Percentiles rank a stretch among this genome's conserved stretches.
phyloP scores from a whole-genome alignment of 257 asterid genomes.

The Dorcoceras hygrometricum region DNA sequence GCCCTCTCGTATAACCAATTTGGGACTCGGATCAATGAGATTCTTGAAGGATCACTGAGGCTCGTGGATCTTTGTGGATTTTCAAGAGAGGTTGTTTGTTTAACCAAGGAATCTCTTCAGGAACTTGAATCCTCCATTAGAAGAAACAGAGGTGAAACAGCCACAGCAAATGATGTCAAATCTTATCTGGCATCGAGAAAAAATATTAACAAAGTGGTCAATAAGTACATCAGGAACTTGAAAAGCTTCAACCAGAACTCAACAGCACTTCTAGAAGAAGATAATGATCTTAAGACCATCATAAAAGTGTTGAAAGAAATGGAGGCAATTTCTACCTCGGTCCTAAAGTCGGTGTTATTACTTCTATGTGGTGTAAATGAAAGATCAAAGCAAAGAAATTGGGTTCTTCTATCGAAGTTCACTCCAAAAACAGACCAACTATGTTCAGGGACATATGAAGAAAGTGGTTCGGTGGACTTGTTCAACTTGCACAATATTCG shows the following conservation, averaged over 20 bases:
- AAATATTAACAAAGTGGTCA: slow-evolving; percentile 17
- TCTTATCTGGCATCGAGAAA: slow-evolving; percentile 25
- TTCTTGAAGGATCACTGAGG: slow-evolving; percentile 33
- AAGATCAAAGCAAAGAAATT: slow-evolving; percentile 13
- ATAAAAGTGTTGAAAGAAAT: slow-evolving; percentile 17
- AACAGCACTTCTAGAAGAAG: background rate
- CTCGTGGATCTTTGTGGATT: slow-evolving; percentile 28
- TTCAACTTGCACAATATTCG: background rate
- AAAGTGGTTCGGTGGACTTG: slow-evolving; percentile 10
- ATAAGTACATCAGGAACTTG: slow-evolving; percentile 23
- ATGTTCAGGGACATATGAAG: background rate
- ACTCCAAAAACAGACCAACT: slow-evolving; percentile 10
- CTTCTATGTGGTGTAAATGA: slow-evolving; percentile 6
- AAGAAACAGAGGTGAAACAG: slow-evolving; percentile 17
- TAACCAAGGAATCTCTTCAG: slow-evolving; percentile 32
- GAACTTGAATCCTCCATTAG: slow-evolving; percentile 32
- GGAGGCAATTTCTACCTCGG: slow-evolving; percentile 10
- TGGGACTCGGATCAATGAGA: slow-evolving; percentile 18
- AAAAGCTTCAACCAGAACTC: slow-evolving; percentile 8
- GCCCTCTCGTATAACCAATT: slow-evolving; percentile 8
- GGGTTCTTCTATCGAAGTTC: slow-evolving; percentile 37
- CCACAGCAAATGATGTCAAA: slow-evolving; percentile 9
- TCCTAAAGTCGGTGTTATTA: slow-evolving; percentile 18
- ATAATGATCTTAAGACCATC: background rate
- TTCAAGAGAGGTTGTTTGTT: slow-evolving; percentile 19